Evolutionary conservation across 139 green algal species (phyloP).

Genomic region (Chlorella sp.): DNA sequence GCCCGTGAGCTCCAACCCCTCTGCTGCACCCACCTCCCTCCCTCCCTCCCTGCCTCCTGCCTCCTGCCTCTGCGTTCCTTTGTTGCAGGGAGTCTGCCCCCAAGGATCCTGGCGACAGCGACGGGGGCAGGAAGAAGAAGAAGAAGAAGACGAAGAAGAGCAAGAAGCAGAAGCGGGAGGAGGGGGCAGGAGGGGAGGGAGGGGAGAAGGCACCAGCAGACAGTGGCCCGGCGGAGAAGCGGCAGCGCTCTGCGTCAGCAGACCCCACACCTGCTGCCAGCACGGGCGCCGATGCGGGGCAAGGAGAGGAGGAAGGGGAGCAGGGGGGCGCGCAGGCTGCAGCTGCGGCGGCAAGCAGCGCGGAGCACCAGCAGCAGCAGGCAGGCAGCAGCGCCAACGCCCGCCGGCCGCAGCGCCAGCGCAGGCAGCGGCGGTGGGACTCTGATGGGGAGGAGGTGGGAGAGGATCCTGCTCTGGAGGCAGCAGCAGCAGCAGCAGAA

Average conservation of each 20-base stretch:
- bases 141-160: neutral
- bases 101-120: neutral
- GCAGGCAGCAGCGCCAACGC: neutral
- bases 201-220: neutral
- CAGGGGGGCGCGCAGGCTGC: neutral
- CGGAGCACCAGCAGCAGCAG: slow-evolving; percentile 1
- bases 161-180: too few species aligned
- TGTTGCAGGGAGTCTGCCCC: neutral
- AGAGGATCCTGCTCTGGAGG: neutral
- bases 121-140: neutral
- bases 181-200: neutral
- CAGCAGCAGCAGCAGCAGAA: neutral
- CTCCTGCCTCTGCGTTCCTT: neutral
- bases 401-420: neutral
- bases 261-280: neutral
- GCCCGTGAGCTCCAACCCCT: too few species aligned
- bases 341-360: neutral
- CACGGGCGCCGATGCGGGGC: neutral
- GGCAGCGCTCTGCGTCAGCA: neutral
- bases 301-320: neutral
- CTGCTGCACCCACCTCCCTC: too few species aligned
- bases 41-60: neutral
- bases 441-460: neutral
- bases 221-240: neutral
- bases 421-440: neutral